Conservation (phyloP, 208 protist genomes). For the Wallacemonas sp. region DNA sequence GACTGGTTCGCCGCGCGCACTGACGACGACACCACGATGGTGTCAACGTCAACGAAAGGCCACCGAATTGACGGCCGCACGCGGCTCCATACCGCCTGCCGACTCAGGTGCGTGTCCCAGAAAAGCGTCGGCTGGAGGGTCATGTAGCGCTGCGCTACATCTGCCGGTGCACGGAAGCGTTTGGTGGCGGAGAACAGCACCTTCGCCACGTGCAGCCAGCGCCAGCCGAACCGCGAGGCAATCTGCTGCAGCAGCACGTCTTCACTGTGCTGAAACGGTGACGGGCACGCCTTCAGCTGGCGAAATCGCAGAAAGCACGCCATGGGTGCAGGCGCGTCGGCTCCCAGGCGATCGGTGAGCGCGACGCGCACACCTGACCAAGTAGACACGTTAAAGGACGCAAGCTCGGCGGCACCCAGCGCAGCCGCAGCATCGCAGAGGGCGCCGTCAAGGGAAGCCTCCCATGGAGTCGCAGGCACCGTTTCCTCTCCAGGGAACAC, state of each 20-base stretch:
- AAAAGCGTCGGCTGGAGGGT: neutral
- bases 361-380: neutral
- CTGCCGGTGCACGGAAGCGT: conserved; percentile 30
- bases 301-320: conserved; percentile 36
- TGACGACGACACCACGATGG: neutral
- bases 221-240: conserved; percentile 16
- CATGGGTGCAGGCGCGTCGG: conserved; percentile 7
- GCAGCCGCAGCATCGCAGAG: neutral
- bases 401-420: neutral
- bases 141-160: conserved; percentile 46
- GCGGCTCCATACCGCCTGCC: neutral
- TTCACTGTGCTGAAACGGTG: conserved; percentile 29
- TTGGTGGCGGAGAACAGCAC: conserved; percentile 24
- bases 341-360: neutral
- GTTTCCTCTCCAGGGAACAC: too few species aligned
- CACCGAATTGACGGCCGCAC: neutral
- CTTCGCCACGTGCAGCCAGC: conserved; percentile 33
- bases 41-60: neutral
- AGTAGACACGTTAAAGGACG: neutral
- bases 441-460: neutral
- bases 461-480: neutral
- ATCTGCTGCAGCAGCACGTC: conserved; percentile 25
- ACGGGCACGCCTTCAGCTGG: conserved; percentile 14
- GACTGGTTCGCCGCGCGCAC: too few species aligned
- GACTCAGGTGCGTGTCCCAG: conserved; percentile 4